phyloP scores from a whole-genome alignment of 2,329 filamentous ascomycete genomes.

The Ophiostoma sp. region DNA sequence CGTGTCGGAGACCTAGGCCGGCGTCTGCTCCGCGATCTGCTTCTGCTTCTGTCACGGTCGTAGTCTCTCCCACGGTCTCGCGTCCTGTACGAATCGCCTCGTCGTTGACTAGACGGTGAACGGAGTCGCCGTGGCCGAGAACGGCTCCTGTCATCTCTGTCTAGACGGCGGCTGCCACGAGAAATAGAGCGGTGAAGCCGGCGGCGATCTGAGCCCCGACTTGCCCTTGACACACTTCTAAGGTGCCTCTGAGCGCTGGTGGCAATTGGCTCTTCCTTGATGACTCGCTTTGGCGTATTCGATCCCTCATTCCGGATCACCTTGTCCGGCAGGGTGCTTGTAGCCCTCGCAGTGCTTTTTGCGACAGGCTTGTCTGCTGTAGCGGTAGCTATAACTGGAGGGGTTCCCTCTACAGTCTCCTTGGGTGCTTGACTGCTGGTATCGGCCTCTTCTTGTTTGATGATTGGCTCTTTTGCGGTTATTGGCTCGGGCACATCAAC shows the following conservation, averaged over 20 bases:
- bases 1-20: conserved; percentile 18
- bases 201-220: conserved; percentile 25
- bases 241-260: conserved; percentile 20
- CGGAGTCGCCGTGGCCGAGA: conserved; percentile 19
- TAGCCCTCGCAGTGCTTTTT: not conserved
- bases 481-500: not conserved
- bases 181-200: conserved; percentile 28
- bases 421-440: not conserved
- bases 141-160: conserved; percentile 16
- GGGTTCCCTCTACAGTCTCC: not conserved
- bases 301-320: not conserved
- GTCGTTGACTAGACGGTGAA: conserved; percentile 21
- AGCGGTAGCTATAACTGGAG: too few relatives aligned
- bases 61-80: conserved; percentile 16
- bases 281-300: not conserved
- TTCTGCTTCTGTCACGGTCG: conserved; percentile 20
- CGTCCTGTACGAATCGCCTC: conserved; percentile 17
- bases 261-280: not conserved
- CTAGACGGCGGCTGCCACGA: conserved; percentile 29
- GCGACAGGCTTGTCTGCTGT: not conserved
- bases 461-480: not conserved
- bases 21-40: conserved; percentile 16
- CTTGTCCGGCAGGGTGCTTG: not conserved
- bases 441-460: not conserved
- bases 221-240: conserved; percentile 32